Evolutionary conservation across 805 yeast species (phyloP), one percentile per base, ranked within the genome.

Genomic region (Priceomyces melissophilus): DNA sequence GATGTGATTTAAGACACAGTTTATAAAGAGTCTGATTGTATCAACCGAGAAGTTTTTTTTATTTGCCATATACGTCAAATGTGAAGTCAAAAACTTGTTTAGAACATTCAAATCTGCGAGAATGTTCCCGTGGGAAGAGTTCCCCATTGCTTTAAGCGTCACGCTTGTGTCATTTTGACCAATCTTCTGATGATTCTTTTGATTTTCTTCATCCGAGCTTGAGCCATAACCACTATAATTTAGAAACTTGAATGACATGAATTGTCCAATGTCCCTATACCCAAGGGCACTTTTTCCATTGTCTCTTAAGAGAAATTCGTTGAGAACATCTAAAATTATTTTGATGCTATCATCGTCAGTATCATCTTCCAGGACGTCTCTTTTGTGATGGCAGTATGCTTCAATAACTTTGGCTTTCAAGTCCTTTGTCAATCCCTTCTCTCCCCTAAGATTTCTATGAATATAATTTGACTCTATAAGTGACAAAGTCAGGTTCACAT

Each of bases 391-490:
- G 40, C 73, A 67, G 40, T 69, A 67, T 0, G 73, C 55, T 29
- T 61, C 60, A 2, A 69, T 54, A 3, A 69, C 55, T 20, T 55
- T 55, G 2, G 61, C 40, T 36, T 65, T 57, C 17, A 69, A 47
- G 9, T 66, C 67, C 35, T 59, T 62, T 25, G 60, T 56, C 29
- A 69, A 45, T 1, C 64, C 65, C 28, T 38, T 51, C 39, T 65
- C 63, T 3, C 74, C 73, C 15, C 44, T 50, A 33, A 62, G 39
- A 2, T 52, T 32, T 27, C 59, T 58, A 43, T 64, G 69, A 5
- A 69, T 42, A 43, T 50, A 65, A 40, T 65, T 69, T 35, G 66
- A 48, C 41, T 70, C 72, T 10, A 70, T 59, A 10, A 69, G 48
- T 4, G 53, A 41, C 8, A 66, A 41, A 1, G 70, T 58, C 58